These are phyloP conservation scores for Cichorium intybus DNA, from an alignment of 140 eudicot genomes.

Conservation along the genomic window DNA sequence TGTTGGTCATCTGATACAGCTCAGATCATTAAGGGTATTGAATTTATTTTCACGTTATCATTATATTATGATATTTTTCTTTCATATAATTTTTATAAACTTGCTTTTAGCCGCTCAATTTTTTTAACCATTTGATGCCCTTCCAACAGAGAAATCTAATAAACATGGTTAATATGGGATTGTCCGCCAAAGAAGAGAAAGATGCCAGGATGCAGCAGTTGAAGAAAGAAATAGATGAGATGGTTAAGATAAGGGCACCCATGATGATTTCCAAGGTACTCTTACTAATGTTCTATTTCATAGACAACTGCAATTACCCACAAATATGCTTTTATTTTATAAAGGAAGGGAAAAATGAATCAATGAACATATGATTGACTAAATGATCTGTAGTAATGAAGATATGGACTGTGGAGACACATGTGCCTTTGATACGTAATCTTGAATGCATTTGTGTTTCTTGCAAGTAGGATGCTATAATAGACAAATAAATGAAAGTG, in stretches of 20 bases:
- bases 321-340: neutral
- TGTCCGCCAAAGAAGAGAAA: slow-evolving; percentile 68
- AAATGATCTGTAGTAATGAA: neutral
- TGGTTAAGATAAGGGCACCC: slow-evolving; percentile 47
- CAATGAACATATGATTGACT: neutral
- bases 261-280: slow-evolving; percentile 49
- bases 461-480: neutral
- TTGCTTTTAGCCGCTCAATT: neutral
- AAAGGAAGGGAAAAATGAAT: neutral
- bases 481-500: neutral
- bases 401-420: neutral
- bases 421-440: neutral
- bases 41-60: neutral
- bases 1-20: slow-evolving; percentile 11
- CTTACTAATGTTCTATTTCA: neutral
- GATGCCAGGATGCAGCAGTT: slow-evolving; percentile 52
- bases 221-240: slow-evolving; percentile 64
- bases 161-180: slow-evolving; percentile 47
- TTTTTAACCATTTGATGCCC: neutral
- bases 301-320: neutral
- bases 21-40: slow-evolving; percentile 5
- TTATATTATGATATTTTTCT: neutral
- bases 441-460: neutral
- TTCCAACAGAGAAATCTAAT: slow-evolving; percentile 58
- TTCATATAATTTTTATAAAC: neutral